phyloP scores from a whole-genome alignment of 2,329 filamentous ascomycete species.

The Coniochaeta pulveracea region DNA sequence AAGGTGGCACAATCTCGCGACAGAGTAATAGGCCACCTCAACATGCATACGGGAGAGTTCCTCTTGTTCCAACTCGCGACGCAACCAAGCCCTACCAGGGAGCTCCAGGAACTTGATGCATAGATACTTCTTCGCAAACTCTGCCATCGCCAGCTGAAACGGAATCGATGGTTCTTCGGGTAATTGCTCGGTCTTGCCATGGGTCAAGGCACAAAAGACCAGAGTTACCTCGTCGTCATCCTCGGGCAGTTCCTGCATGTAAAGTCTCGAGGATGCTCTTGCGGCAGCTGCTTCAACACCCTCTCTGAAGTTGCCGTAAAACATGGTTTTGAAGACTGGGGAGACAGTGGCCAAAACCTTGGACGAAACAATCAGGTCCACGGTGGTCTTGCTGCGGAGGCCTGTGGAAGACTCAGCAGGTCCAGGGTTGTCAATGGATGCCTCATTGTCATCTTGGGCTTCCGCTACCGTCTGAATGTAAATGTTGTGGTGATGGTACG shows the following conservation, averaged over 20 bases:
- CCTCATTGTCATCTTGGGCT: too few species aligned
- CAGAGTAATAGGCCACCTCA: not conserved
- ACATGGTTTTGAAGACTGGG: conserved; percentile 1
- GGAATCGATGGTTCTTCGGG: not conserved
- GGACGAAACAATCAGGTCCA: not conserved
- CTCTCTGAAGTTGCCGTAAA: not conserved
- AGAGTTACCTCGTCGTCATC: not conserved
- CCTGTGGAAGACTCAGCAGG: too few species aligned
- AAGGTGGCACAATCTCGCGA: not conserved
- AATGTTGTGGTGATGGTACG: too few species aligned
- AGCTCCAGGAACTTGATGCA: not conserved
- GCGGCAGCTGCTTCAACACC: not conserved
- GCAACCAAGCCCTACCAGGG: not conserved
- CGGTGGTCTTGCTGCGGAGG: too few species aligned
- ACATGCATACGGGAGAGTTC: not conserved
- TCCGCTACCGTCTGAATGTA: too few species aligned
- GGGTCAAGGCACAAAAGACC: not conserved
- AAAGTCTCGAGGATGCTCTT: not conserved
- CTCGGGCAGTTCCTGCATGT: not conserved
- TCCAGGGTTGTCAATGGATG: too few species aligned
- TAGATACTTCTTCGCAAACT: not conserved
- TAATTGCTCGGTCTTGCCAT: not conserved
- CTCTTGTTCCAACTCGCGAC: not conserved
- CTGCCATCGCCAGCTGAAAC: not conserved
- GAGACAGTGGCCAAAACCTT: not conserved